Conservation (phyloP, 257 asterid genomes). For the Solanum virginianum region DNA sequence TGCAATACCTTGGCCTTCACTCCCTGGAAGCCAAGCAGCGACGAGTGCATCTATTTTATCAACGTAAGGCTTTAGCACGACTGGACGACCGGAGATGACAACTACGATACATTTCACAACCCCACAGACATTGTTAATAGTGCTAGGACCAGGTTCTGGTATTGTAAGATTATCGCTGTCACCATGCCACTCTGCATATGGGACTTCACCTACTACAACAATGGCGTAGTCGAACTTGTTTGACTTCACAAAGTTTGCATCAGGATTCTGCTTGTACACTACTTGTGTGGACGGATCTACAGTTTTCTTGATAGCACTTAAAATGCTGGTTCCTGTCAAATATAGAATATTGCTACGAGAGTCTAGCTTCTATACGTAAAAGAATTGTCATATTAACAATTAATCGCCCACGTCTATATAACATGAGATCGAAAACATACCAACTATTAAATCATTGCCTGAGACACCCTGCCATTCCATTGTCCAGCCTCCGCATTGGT, state of each 20-base stretch:
- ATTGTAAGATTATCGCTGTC: conserved; percentile 1
- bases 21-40: conserved; percentile 33
- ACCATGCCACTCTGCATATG: background rate
- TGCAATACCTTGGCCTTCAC: too few species aligned
- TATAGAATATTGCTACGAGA: background rate
- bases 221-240: conserved; percentile 1
- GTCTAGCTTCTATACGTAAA: too few species aligned
- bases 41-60: conserved; percentile 33
- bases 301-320: background rate
- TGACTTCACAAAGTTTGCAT: background rate
- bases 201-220: background rate
- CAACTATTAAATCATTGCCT: too few species aligned
- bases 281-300: background rate
- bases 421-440: too few species aligned
- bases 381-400: background rate
- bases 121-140: conserved; percentile 27
- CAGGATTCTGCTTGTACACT: background rate
- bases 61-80: conserved; percentile 21
- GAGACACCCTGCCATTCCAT: too few species aligned
- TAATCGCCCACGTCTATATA: too few species aligned
- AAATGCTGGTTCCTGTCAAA: background rate
- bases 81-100: conserved; percentile 1
- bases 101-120: background rate
- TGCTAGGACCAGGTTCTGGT: background rate
- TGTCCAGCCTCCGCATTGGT: too few species aligned